Evolutionary conservation across 495 filamentous ascomycete species (phyloP), one percentile per base, ranked within the genome.

Genomic region (Aspergillus sparsus): DNA sequence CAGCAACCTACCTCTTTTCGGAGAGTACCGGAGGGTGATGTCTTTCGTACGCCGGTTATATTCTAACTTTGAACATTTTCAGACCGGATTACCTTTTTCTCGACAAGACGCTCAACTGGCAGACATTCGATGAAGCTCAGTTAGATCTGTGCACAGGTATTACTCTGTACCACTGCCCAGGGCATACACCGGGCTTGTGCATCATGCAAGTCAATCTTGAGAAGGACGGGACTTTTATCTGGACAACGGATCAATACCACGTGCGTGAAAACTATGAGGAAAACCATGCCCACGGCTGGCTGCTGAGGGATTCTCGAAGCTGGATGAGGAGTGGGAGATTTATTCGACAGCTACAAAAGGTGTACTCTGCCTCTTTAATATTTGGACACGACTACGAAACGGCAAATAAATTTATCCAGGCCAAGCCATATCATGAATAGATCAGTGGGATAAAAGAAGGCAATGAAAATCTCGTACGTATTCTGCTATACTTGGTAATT

Each of bases 241-340:
- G 71, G 66, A 79, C 73, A 1, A 74, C 66, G 8, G 78, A 80
- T 63, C 75, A 77, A 56, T 79, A 70, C 49, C 75, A 79, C 62
- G 68, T 79, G 0, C 58, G 46, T 3, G 77, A 80, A 55, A 80
- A 78, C 44, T 74, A 63, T 47, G 64, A 72, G 45, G 31, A 68
- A 1, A 60, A 62, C 2, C 62, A 70, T 18, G 75, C 78, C 1
- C 78, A 81, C 18, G 80, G 79, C 0, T 75, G 77, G 64, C 58
- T 80, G 16, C 70, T 72, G 11, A 55, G 77, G 35, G 77, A 81
- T 62, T 74, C 79, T 63, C 69, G 60, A 55, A 71, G 65, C 1
- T 81, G 79, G 79, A 64, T 71, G n/a, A 59, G 66, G 11, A 77
- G 74, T 60, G 55, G 75, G 49, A 66, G 76, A 33, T 69, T 78